These are phyloP conservation scores for Scutellaria minor DNA, from an alignment of 257 asterid genomes.

Conservation along the genomic window DNA sequence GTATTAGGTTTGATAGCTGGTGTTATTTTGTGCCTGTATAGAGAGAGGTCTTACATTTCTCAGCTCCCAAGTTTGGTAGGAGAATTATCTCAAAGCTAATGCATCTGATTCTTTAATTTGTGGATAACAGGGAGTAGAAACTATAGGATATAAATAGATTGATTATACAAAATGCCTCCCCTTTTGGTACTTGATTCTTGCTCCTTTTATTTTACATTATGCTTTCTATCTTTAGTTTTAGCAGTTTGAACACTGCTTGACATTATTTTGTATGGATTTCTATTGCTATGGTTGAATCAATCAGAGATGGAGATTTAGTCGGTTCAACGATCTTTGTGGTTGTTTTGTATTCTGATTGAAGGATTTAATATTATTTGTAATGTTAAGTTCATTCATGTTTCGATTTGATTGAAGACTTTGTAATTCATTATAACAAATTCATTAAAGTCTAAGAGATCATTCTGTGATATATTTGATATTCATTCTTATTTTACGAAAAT, in stretches of 20 bases:
- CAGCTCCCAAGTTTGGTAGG: slow-evolving; percentile 32
- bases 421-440: too few species aligned
- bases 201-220: background rate
- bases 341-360: too few species aligned
- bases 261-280: too few species aligned
- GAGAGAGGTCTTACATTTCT: slow-evolving; percentile 14
- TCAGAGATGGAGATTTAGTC: background rate
- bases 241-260: background rate
- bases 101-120: slow-evolving; percentile 35
- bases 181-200: slow-evolving; percentile 2
- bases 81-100: slow-evolving; percentile 20
- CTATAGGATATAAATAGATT: slow-evolving; percentile 18
- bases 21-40: slow-evolving; percentile 31
- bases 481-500: too few species aligned
- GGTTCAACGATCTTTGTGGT: background rate
- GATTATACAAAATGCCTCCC: slow-evolving; percentile 36
- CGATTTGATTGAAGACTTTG: too few species aligned
- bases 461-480: too few species aligned
- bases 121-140: slow-evolving; percentile 29
- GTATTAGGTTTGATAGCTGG: slow-evolving; percentile 22
- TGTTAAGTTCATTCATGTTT: too few species aligned
- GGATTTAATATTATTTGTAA: too few species aligned
- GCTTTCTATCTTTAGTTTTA: background rate
- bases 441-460: too few species aligned
- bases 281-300: too few species aligned